Evolutionary conservation across 1,139 yeast genomes (phyloP), one percentile per base, ranked within the genome.

Genomic region (Citeromyces siamensis): DNA sequence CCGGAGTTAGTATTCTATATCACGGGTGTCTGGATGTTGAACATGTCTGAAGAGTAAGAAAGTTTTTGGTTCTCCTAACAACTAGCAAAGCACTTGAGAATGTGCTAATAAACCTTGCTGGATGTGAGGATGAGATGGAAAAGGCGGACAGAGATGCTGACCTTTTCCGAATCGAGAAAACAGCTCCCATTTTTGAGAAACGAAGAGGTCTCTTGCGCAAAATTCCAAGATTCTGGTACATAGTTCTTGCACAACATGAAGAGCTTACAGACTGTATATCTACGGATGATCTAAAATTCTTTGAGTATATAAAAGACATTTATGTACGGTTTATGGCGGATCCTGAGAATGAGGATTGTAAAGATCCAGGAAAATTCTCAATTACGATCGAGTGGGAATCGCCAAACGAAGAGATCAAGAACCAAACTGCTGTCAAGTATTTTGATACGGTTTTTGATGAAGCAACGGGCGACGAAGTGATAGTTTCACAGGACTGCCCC

Each of bases 171-270:
- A 56, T 77, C 36, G 58, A 59, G 38, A 58, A 64, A 32, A 66
- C 80, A 8, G 68, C 66, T 41, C 60, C 66, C 18, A 61, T 77
- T 12, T 79, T 69, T 50, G 52, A 48, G 7, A 55, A 64, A 38
- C 59, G 93, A 47, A 61, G 78, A 34, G 50, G 48, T 7, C 58
- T 67, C 19, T 58, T 74, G 18, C 40, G 47, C 7, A 50, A 60
- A 4, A 70, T 81, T 34, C 82, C 83, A 1, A 72, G 71, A 44
- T 79, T 81, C 51, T 81, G 93, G 93, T 78, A 76, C 52, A 69
- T 79, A 40, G 84, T 79, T 0, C 56, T 81, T 16, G 81, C 85
- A 0, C 83, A 79, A 50, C 81, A 79, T 51, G 79, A 77, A 33
- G 86, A 80, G 46, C 79, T 81, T 52, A 76, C 81, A 19, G 88